phyloP scores from a whole-genome alignment of 2,329 filamentous ascomycete species.

The Penicillium sp. region DNA sequence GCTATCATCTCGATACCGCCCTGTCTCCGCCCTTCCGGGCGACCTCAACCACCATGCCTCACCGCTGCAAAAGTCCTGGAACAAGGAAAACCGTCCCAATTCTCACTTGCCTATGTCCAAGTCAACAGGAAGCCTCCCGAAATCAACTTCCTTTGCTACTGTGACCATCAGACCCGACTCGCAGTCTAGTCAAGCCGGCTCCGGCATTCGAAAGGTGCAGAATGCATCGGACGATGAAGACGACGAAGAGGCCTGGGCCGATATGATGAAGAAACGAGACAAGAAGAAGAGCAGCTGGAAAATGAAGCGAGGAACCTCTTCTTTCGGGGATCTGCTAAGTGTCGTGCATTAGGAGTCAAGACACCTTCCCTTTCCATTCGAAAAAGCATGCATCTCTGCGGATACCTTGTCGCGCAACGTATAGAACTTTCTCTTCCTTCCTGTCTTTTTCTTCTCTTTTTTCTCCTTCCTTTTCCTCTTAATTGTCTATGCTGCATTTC shows the following conservation, averaged over 20 bases:
- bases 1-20: constrained; percentile 83
- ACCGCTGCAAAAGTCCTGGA: constrained; percentile 37
- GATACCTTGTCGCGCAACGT: constrained; percentile 6
- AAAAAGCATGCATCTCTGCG: neutral
- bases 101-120: constrained; percentile 22
- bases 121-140: constrained; percentile 26
- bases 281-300: constrained; percentile 52
- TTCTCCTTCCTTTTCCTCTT: neutral
- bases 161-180: constrained; percentile 33
- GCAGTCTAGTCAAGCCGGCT: constrained; percentile 18
- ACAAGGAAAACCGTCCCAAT: constrained; percentile 33
- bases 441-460: neutral
- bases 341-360: constrained; percentile 31
- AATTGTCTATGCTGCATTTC: neutral
- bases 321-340: constrained; percentile 39
- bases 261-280: constrained; percentile 52
- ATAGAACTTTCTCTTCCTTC: constrained; percentile 14
- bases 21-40: constrained; percentile 68
- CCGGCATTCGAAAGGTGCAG: constrained; percentile 14
- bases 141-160: constrained; percentile 27
- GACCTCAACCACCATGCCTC: constrained; percentile 35
- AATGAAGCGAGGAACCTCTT: constrained; percentile 40
- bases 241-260: constrained; percentile 52
- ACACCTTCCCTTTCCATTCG: neutral
- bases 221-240: constrained; percentile 45